Percentiles rank a stretch among this genome's conserved stretches.
Conservation (phyloP, 2,329 filamentous ascomycete species). For the Fusarium sp. region DNA sequence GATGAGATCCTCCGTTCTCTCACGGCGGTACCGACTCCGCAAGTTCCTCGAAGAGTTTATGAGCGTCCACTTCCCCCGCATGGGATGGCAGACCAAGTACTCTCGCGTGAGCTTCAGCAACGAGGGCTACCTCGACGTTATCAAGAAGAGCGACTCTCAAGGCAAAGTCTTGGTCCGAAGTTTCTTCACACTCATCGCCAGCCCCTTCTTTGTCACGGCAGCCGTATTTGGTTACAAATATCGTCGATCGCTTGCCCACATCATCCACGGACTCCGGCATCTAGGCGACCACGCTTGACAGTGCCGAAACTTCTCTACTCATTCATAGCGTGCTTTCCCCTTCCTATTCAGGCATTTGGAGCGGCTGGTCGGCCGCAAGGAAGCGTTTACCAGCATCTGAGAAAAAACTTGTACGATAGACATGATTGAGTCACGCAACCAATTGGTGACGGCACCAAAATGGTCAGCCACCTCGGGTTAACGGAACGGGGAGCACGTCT, state of each 20-base stretch:
- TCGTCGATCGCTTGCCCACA: constrained; percentile 36
- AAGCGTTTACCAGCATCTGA: constrained; percentile 5
- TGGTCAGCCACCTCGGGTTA: constrained; percentile 12
- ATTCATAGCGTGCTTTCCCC: neutral
- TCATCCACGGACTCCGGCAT: constrained; percentile 31
- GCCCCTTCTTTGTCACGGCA: constrained; percentile 45
- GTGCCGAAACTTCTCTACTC: neutral
- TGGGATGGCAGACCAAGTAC: constrained; percentile 95
- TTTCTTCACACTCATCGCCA: constrained; percentile 52
- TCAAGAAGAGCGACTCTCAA: constrained; percentile 76
- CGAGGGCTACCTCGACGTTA: constrained; percentile 87
- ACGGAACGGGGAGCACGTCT: constrained; percentile 12
- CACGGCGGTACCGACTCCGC: constrained; percentile 79
- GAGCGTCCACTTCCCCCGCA: constrained; percentile 77
- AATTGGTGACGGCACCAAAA: neutral
- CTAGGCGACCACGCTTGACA: constrained; percentile 7
- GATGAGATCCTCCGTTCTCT: constrained; percentile 89
- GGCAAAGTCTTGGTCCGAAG: constrained; percentile 67
- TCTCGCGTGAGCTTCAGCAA: constrained; percentile 93
- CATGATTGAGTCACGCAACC: neutral
- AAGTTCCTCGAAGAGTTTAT: constrained; percentile 90
- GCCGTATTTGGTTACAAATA: constrained; percentile 44
- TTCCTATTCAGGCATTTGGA: neutral
- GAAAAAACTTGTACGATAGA: constrained; percentile 24
- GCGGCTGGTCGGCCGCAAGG: neutral